Evolutionary conservation across 1,284 basidiomycete species (phyloP).

Genomic region (Jaminaea rosea): DNA sequence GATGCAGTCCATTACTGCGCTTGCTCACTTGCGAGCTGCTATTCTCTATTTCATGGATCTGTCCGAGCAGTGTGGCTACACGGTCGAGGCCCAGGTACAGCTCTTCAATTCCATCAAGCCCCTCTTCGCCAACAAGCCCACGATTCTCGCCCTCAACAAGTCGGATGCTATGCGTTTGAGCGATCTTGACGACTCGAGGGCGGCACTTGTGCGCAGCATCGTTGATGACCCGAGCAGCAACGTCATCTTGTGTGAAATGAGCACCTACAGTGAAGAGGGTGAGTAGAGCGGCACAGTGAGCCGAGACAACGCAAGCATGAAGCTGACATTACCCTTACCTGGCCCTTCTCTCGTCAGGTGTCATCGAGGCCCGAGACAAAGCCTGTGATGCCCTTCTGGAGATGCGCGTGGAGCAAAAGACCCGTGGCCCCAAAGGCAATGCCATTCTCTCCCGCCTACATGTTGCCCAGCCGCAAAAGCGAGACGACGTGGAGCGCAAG

Average conservation of each 20-base stretch:
- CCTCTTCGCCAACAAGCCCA: conserved; percentile 46
- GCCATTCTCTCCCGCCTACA: conserved; percentile 44
- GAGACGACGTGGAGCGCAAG: conserved; percentile 38
- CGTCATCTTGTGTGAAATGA: conserved; percentile 39
- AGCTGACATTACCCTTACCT: too few species aligned
- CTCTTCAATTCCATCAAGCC: conserved; percentile 47
- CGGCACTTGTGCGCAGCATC: conserved; percentile 32
- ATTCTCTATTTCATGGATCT: conserved; percentile 48
- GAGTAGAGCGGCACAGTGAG: too few species aligned
- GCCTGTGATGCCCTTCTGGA: conserved; percentile 44
- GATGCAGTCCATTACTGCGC: conserved; percentile 47
- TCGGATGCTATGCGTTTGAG: conserved; percentile 33
- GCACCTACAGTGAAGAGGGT: conserved; percentile 46
- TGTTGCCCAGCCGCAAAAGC: conserved; percentile 38
- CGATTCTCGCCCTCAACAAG: conserved; percentile 46
- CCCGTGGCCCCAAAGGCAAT: conserved; percentile 41
- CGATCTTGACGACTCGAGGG: conserved; percentile 36
- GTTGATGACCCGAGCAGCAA: conserved; percentile 37
- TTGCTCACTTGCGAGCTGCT: conserved; percentile 43
- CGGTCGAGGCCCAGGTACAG: conserved; percentile 45
- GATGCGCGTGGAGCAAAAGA: conserved; percentile 41
- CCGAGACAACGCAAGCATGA: too few species aligned
- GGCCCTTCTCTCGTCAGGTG: too few species aligned
- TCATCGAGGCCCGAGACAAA: conserved; percentile 41
- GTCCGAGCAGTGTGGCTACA: conserved; percentile 46